These are phyloP conservation scores for Prunus persica DNA, from an alignment of 306 rosid genomes.

Conservation along the genomic window DNA sequence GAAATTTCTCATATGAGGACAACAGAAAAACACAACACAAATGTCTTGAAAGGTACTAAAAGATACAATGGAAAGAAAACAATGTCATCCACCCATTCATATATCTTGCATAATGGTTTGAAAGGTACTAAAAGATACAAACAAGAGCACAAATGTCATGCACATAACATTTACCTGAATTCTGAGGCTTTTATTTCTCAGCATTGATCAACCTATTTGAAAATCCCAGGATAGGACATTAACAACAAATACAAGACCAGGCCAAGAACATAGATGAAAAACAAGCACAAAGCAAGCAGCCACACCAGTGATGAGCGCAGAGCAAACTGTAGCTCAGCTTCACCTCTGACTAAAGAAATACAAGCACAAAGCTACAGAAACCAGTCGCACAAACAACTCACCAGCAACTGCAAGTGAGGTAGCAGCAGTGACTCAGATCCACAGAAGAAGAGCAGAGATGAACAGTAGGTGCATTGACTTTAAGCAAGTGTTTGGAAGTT, in stretches of 20 bases:
- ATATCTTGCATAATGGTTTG: background rate
- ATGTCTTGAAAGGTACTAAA: no score
- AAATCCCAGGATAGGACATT: background rate
- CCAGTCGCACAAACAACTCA: constrained; percentile 3
- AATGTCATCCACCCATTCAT: background rate
- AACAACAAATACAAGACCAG: background rate
- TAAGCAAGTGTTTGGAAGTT: constrained; percentile 22
- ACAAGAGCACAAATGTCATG: background rate
- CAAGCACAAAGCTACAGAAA: no score
- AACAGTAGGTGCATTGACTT: constrained; percentile 56
- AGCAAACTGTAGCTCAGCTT: no score
- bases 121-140: background rate
- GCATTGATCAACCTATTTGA: constrained; percentile 19
- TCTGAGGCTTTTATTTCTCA: constrained; percentile 13
- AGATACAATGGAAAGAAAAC: background rate
- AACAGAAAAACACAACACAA: background rate
- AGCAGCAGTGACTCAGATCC: constrained; percentile 45
- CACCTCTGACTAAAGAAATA: no score
- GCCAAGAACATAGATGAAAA: background rate
- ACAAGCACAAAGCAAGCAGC: constrained; percentile 4
- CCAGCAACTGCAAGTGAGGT: constrained; percentile 22
- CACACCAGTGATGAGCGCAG: no score
- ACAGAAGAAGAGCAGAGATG: constrained; percentile 19
- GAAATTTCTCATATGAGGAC: background rate
- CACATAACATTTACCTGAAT: constrained; percentile 19